Evolutionary conservation across 1,284 basidiomycete genomes (phyloP).

Genomic region (Pholiota adiposa): DNA sequence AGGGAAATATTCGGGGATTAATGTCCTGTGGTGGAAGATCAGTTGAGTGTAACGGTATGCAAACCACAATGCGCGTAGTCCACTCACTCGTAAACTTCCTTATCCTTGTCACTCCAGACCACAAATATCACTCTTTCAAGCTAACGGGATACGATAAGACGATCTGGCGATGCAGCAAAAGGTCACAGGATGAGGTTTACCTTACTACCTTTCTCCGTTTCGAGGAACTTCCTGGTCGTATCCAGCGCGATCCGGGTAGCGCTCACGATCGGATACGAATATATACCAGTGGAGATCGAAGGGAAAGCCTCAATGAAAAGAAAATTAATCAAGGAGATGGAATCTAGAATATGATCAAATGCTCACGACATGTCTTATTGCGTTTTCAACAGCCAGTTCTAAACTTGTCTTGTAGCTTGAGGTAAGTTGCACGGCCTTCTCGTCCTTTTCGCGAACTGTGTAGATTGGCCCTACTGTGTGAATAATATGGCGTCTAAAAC

Average conservation of each 20-base stretch:
- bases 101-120: constrained; percentile 71
- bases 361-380: constrained; percentile 68
- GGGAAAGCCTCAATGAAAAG: constrained; percentile 69
- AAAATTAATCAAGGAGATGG: constrained; percentile 18
- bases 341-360: constrained; percentile 21
- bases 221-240: constrained; percentile 60
- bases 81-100: constrained; percentile 65
- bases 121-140: constrained; percentile 76
- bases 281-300: constrained; percentile 81
- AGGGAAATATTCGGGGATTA: constrained; percentile 70
- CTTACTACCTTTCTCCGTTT: constrained; percentile 52
- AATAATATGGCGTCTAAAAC: constrained; percentile 70
- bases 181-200: constrained; percentile 35
- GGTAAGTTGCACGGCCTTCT: constrained; percentile 59
- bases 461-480: constrained; percentile 94
- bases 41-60: constrained; percentile 1
- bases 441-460: constrained; percentile 40
- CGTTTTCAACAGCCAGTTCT: constrained; percentile 62
- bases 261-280: constrained; percentile 75
- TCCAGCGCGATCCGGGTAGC: constrained; percentile 75
- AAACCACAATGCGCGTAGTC: background rate
- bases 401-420: constrained; percentile 79
- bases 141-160: constrained; percentile 37
- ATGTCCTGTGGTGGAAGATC: constrained; percentile 39
- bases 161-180: background rate